phyloP scores from a whole-genome alignment of 2,329 filamentous ascomycete species.

The Keithomyces neogunnii region DNA sequence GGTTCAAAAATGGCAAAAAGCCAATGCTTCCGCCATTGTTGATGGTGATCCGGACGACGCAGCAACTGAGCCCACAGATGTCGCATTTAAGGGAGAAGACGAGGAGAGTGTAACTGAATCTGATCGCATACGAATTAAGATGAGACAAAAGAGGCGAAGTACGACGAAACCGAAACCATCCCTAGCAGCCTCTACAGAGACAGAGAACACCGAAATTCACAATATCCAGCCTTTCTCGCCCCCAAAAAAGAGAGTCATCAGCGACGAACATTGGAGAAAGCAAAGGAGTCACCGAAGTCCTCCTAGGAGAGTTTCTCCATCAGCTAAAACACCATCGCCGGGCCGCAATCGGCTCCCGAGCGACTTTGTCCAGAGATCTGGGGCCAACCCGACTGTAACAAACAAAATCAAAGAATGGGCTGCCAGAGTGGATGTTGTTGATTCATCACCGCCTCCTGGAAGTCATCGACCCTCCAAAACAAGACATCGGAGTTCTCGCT shows the following conservation, averaged over 20 bases:
- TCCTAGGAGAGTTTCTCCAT: slow-evolving; percentile 32
- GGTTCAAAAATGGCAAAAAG: slow-evolving; percentile 77
- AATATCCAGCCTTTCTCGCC: slow-evolving; percentile 35
- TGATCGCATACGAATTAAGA: slow-evolving; percentile 49
- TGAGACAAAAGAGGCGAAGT: slow-evolving; percentile 36
- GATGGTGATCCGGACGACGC: slow-evolving; percentile 41
- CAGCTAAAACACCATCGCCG: slow-evolving; percentile 15
- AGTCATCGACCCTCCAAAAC: slow-evolving; percentile 29
- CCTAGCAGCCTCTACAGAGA: slow-evolving; percentile 10
- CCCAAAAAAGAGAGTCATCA: slow-evolving; percentile 86
- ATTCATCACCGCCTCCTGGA: slow-evolving; percentile 24
- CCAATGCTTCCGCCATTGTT: slow-evolving; percentile 58
- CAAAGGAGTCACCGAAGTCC: slow-evolving; percentile 43
- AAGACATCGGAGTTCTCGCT: slow-evolving; percentile 17
- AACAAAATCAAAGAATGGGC: slow-evolving; percentile 58
- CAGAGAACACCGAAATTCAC: slow-evolving; percentile 12
- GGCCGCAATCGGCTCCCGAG: slow-evolving; percentile 35
- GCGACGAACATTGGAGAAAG: slow-evolving; percentile 83
- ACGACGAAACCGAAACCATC: slow-evolving; percentile 21
- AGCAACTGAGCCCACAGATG: slow-evolving; percentile 51
- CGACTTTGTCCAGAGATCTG: slow-evolving; percentile 46
- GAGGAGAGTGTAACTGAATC: slow-evolving; percentile 51
- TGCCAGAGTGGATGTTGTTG: slow-evolving; percentile 41
- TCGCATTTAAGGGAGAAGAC: slow-evolving; percentile 52
- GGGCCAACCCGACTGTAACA: slow-evolving; percentile 45